Conservation (phyloP, 2,329 filamentous ascomycete species). For the Fusarium cicatricum region DNA sequence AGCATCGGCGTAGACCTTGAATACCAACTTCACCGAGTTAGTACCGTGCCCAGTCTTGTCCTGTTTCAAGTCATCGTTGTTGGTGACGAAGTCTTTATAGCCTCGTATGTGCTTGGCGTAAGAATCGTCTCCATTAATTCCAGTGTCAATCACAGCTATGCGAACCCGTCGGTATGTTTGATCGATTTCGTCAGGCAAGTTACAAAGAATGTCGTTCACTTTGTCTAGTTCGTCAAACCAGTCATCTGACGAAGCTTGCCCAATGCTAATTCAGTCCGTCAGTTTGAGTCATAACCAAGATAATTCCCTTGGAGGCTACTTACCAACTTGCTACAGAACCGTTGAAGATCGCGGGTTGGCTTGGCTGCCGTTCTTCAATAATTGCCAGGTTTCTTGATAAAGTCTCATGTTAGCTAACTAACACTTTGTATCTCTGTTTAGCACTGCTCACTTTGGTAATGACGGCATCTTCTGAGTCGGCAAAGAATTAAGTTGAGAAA, state of each 20-base stretch:
- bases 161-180: neutral
- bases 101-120: neutral
- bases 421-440: too few relatives aligned
- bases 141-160: too few relatives aligned
- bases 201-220: slow-evolving; percentile 2
- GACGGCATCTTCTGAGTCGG: too few relatives aligned
- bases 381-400: too few relatives aligned
- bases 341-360: neutral
- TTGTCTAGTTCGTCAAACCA: slow-evolving; percentile 15
- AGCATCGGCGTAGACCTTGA: slow-evolving; percentile 4
- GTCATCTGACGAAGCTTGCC: neutral
- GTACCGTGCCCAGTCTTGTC: slow-evolving; percentile 12
- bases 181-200: neutral
- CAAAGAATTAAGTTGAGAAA: too few relatives aligned
- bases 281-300: neutral
- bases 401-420: too few relatives aligned
- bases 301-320: neutral
- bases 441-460: neutral
- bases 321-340: slow-evolving; percentile 9
- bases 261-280: slow-evolving; percentile 1
- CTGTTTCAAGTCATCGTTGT: slow-evolving; percentile 1
- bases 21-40: slow-evolving; percentile 4
- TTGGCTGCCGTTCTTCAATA: neutral
- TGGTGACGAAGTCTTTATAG: slow-evolving; percentile 12
- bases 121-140: slow-evolving; percentile 1